Evolutionary conservation across 371 early-diverging fungal species (phyloP), one percentile per base, ranked within the genome.

Genomic region (Saksenaea vasiformis): DNA sequence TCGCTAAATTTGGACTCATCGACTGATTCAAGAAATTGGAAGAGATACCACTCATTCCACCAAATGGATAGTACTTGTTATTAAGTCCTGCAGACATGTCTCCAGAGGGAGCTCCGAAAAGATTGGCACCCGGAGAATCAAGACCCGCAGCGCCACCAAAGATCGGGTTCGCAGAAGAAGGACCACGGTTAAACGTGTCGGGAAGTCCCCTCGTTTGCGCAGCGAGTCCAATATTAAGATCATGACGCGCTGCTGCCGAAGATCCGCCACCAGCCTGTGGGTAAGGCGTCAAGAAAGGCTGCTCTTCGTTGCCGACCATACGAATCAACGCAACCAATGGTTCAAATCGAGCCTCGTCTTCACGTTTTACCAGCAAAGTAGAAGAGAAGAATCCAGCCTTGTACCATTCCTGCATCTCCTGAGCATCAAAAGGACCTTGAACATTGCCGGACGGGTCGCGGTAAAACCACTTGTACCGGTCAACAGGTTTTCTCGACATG

Each of bases 341-440:
- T 62, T 92, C 93, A 73, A 91, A 93, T 1, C 76, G 69, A 0
- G 78, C 35, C 24, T 91, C 90, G 31, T 90, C 91, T 43, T 91
- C 93, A 34, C 88, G 83, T 70, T 85, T 82, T 24, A 94, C 87
- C 51, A 91, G 78, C 19, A 94, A 76, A 31, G 86, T 85, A 15
- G 82, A 73, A 0, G 86, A 73, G 64, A 94, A 94, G 69, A 92
- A 94, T 10, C 93, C 93, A 11, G 84, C 90, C 43, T 85, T 84
- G 71, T 84, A 92, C 95, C 95, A 94, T 60, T 93, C 92, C 57
- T 92, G 91, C 95, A 94, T 94, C 41, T 91, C 90, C 9, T 85
- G 77, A 9, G 90, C 87, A 13, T 85, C 80, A 66, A 94, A 94
- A 7, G 95, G 95, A 14, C 91, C 91, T 74, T 91, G 91, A 34